Percentiles rank a stretch among this genome's conserved stretches.
Evolutionary conservation across 2,329 filamentous ascomycete species (phyloP).

Genomic region (Diaporthe vaccinii): DNA sequence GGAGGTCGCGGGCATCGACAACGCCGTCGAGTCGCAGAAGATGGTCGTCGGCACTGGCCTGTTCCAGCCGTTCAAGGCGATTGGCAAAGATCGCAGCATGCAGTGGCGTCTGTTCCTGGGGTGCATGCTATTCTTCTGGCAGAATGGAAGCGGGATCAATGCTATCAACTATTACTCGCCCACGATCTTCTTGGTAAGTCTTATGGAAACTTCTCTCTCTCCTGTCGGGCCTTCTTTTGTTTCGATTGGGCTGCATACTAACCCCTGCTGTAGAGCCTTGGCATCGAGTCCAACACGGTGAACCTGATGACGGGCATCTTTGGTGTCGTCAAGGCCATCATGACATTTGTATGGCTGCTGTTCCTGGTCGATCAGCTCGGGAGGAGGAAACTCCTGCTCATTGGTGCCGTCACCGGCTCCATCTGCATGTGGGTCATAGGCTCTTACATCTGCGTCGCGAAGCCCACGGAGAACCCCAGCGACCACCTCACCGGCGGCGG

Average conservation of each 20-base stretch:
- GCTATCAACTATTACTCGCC: slow-evolving; percentile 83
- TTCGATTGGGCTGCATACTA: background rate
- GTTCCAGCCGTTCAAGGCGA: slow-evolving; percentile 77
- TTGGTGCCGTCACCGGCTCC: slow-evolving; percentile 70
- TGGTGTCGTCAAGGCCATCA: slow-evolving; percentile 79
- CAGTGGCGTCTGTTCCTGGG: slow-evolving; percentile 82
- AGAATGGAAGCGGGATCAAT: slow-evolving; percentile 83
- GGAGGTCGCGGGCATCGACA: slow-evolving; percentile 78
- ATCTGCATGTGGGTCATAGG: slow-evolving; percentile 76
- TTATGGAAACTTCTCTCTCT: background rate
- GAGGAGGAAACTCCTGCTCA: slow-evolving; percentile 72
- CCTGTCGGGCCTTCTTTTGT: background rate
- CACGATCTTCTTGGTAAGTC: slow-evolving; percentile 67
- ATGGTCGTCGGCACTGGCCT: slow-evolving; percentile 77
- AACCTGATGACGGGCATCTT: slow-evolving; percentile 80
- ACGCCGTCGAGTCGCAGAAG: slow-evolving; percentile 75
- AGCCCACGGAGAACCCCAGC: slow-evolving; percentile 51
- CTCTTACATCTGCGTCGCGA: slow-evolving; percentile 68
- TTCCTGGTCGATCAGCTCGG: slow-evolving; percentile 74
- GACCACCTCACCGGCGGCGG: slow-evolving; percentile 54
- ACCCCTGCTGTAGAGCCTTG: slow-evolving; percentile 54
- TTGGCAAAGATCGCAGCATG: slow-evolving; percentile 65
- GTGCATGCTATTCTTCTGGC: slow-evolving; percentile 82
- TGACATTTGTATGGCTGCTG: slow-evolving; percentile 78
- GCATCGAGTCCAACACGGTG: slow-evolving; percentile 59